Percentiles rank a stretch among this genome's conserved stretches.
phyloP scores from a whole-genome alignment of 2,329 filamentous ascomycete genomes.

The Alternaria gaisen region DNA sequence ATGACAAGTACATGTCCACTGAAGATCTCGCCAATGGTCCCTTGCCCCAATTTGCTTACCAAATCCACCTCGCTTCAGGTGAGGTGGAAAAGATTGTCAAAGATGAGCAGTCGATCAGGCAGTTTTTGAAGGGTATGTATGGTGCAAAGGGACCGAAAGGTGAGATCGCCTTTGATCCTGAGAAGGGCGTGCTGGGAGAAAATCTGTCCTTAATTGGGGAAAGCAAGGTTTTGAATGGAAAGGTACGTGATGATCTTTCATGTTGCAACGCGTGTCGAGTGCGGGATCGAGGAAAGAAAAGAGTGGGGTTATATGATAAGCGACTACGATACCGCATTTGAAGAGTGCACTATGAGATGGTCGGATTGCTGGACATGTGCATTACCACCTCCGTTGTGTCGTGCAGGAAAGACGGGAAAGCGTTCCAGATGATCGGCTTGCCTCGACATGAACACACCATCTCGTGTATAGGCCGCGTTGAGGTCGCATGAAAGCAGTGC shows the following conservation, averaged over 20 bases:
- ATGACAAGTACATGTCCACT: conserved; percentile 62
- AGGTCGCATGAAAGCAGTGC: conserved; percentile 1
- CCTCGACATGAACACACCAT: neutral
- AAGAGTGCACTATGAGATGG: neutral
- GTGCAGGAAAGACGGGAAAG: conserved; percentile 7
- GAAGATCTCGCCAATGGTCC: conserved; percentile 66
- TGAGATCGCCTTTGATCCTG: conserved; percentile 66
- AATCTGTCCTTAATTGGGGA: conserved; percentile 66
- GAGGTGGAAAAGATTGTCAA: conserved; percentile 60
- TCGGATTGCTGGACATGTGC: neutral
- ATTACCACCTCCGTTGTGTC: neutral
- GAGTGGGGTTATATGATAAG: neutral
- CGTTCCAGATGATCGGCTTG: conserved; percentile 9
- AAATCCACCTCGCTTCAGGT: conserved; percentile 78
- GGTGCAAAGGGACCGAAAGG: conserved; percentile 69
- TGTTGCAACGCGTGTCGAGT: conserved; percentile 13
- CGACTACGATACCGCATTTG: neutral
- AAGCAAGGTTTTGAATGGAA: conserved; percentile 68
- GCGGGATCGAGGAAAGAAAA: neutral
- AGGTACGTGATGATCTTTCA: conserved; percentile 55
- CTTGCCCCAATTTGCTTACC: conserved; percentile 80
- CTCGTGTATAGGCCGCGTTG: neutral
- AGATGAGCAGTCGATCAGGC: conserved; percentile 69
- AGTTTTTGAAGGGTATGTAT: conserved; percentile 76
- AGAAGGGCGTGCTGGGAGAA: conserved; percentile 71